Evolutionary conservation across 768 basidiomycete species (phyloP), one percentile per base, ranked within the genome.

Genomic region (Agaricus bisporus): DNA sequence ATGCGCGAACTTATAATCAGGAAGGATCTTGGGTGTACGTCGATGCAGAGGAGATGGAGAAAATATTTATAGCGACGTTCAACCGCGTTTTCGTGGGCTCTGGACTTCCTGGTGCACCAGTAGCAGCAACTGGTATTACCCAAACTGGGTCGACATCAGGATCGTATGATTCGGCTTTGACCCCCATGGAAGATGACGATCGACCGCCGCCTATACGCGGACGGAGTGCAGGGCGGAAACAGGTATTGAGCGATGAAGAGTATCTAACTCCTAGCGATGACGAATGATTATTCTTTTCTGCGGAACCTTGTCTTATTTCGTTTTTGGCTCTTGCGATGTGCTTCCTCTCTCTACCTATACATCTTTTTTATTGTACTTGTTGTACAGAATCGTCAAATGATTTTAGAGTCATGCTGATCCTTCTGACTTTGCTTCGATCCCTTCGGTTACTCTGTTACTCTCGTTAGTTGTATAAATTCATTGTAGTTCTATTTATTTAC

Each of bases 21-120:
- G 92, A 95, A 68, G 92, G 88, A 1, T 95, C 92, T 0, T 92
- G 91, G 88, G 93, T 97, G 36, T 95, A 94, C 68, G 77, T 88
- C 56, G 92, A 95, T 57, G 94, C 95, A 7, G 88, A 91, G 46
- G 90, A 92, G 72, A 91, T 95, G 88, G 88, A 95, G 70, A 89
- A 88, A 64, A 84, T 85, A 46, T 93, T 95, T 66, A 79, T 88
- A 56, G 74, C 81, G 25, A 73, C 85, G 8, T 91, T 85, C 62
- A 77, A 83, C 41, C 79, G 79, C 35, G 69, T 74, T 48, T 83
- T 86, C 42, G 73, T 70, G 12, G 86, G 86, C 18, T 83, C 81
- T 39, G 87, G 85, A 41, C 73, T 91, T 20, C 89, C 91, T 38
- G 90, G 90, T 53, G 88, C 86, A 2, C 78, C 82, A 7, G 66